These are phyloP conservation scores for Niebla homalea DNA, from an alignment of 495 filamentous ascomycete species.

Conservation along the genomic window DNA sequence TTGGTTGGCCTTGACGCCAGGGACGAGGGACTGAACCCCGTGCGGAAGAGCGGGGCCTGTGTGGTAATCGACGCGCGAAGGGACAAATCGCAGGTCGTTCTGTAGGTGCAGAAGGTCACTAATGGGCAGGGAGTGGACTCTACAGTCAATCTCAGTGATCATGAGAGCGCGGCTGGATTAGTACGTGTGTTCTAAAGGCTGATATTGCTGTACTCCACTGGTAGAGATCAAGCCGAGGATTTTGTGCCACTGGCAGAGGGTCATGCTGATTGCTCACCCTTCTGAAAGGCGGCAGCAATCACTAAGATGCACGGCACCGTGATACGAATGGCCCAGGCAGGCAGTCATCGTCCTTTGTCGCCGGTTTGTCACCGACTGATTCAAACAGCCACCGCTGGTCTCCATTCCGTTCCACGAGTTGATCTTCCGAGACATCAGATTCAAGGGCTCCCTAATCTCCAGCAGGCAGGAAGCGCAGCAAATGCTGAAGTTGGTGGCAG, in stretches of 20 bases:
- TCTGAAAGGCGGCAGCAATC: slow-evolving; percentile 19
- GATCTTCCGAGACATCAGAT: slow-evolving; percentile 39
- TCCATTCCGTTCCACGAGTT: slow-evolving; percentile 38
- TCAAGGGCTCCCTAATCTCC: slow-evolving; percentile 35
- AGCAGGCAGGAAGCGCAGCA: slow-evolving; percentile 32
- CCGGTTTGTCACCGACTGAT: neutral
- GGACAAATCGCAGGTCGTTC: slow-evolving; percentile 30
- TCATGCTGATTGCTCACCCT: no score
- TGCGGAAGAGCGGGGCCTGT: slow-evolving; percentile 32
- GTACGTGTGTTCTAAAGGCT: slow-evolving; percentile 15
- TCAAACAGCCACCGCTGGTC: slow-evolving; percentile 26
- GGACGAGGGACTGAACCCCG: slow-evolving; percentile 36
- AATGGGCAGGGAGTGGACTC: slow-evolving; percentile 33
- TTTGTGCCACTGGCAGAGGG: no score
- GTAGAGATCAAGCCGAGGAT: no score
- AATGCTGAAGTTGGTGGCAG: slow-evolving; percentile 39
- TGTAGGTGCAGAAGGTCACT: slow-evolving; percentile 29
- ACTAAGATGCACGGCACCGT: slow-evolving; percentile 42
- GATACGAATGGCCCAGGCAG: slow-evolving; percentile 41
- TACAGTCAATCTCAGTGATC: slow-evolving; percentile 33
- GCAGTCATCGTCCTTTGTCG: neutral
- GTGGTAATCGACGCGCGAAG: slow-evolving; percentile 37
- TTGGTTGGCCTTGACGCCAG: slow-evolving; percentile 43
- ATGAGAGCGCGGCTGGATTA: slow-evolving; percentile 28
- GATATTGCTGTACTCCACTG: no score